Base-by-base conservation (phyloP, 1,284 basidiomycete genomes). In the Microbotryum silenes-acaulis region DNA sequence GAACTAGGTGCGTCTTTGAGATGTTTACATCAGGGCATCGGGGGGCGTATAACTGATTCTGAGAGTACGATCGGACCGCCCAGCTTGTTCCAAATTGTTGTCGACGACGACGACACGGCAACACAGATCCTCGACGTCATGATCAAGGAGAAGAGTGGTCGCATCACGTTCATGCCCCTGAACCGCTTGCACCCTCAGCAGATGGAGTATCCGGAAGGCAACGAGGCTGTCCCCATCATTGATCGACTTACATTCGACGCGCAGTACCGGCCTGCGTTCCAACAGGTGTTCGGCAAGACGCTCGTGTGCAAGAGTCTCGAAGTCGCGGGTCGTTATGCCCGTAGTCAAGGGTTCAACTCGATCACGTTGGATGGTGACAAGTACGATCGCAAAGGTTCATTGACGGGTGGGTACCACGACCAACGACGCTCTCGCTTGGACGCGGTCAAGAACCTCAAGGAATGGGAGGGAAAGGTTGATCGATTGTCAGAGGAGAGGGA, bases 341-440 rank as follows among this genome's bases (percentile, higher is more conserved):
- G 94, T 73, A 89, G 86, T 70, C 91, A 97, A 74, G 86, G 86
- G 6, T 86, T 98, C 73, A 97, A 96, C 76, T 93, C 91, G 10
- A 97, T 98, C 75, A 98, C 96, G 5, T 82, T 97, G 49, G 93
- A 97, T 68, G 96, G 96, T 58, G 96, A 99, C 79, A 92, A 92
- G 72, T 92, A 96, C 49, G 94, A 98, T 75, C 85, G 93, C 59
- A 97, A 94, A 74, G 96, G 96, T 70, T 86, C 93, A 1, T 77
- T 98, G 47, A 96, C 92, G 0, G 96, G 96, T 69, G 96, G 96
- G 3, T 98, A 89, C 77, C 90, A 97, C 75, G 94, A 98, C 75
- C 81, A 91, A 25, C 83, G 89, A 7, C 82, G 89, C 48, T 94
- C 91, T 6, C 84, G 94, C 12, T 85, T 98, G 49, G 93, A 97